These are phyloP conservation scores for Sporisorium exsertum DNA, from an alignment of 1,284 basidiomycete species.

Conservation along the genomic window DNA sequence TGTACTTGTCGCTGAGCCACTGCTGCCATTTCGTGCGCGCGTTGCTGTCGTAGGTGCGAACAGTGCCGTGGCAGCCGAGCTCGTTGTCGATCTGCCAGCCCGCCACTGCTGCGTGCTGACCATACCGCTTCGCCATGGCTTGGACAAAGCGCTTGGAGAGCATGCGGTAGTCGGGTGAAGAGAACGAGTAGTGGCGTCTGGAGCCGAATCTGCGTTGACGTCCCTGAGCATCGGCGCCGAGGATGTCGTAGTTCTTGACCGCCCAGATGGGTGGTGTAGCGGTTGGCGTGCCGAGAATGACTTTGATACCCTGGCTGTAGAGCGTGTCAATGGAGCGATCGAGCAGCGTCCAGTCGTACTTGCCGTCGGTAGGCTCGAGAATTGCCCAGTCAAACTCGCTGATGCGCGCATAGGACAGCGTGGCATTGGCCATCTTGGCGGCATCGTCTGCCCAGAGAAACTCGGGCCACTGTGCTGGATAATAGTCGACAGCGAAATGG, in stretches of 20 bases:
- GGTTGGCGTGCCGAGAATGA: conserved; percentile 55
- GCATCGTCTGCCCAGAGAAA: conserved; percentile 47
- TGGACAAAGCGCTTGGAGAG: conserved; percentile 45
- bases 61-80: conserved; percentile 41
- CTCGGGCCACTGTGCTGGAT: conserved; percentile 51
- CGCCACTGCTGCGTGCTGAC: conserved; percentile 29
- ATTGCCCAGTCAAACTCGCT: conserved; percentile 57
- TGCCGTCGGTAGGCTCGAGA: conserved; percentile 49
- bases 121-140: conserved; percentile 49
- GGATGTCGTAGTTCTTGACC: conserved; percentile 52
- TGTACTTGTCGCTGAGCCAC: conserved; percentile 54
- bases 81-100: conserved; percentile 57
- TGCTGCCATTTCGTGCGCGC: conserved; percentile 35
- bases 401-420: conserved; percentile 45
- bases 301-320: conserved; percentile 42
- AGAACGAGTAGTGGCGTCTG: conserved; percentile 45
- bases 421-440: conserved; percentile 42
- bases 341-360: conserved; percentile 43
- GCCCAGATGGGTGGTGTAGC: conserved; percentile 55
- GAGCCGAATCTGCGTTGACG: conserved; percentile 41
- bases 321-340: conserved; percentile 44
- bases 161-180: conserved; percentile 45
- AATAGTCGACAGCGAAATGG: conserved; percentile 56
- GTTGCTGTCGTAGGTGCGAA: conserved; percentile 47
- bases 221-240: conserved; percentile 38